Evolutionary conservation across 176 grass and related monocot genomes (phyloP), one percentile per base, ranked within the genome.

Genomic region (Neostapfia colusana): DNA sequence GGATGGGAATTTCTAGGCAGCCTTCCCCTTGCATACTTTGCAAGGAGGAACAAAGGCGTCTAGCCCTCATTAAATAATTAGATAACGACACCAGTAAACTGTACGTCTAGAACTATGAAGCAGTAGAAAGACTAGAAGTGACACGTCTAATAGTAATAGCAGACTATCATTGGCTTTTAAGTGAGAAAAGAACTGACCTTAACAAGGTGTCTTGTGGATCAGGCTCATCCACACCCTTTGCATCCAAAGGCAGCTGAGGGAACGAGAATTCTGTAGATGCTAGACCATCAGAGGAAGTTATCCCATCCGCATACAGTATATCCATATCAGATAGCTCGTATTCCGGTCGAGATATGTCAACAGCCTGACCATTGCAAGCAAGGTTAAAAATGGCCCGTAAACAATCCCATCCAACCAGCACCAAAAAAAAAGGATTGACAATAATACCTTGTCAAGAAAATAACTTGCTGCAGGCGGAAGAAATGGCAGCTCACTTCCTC

Each of bases 381-480:
- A 45, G 23, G 8, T 76, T 50, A 65, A 77, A 80, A 18, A 20
- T 20, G 57, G 12, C 63, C 72, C 17, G 64, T 54, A 51, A 63
- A 50, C 44, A 74, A 56, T 41, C 35, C 9, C 24, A 38, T 46
- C 12, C 16, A 77, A 77, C 11, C 17, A n/a, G 1, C 51, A 54
- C n/a, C n/a, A 69, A 45, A 49, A 18, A 54, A 15, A 85, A 58
- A 34, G 21, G 57, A 54, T 44, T 38, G 27, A 26, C 40, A 75
- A 73, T 82, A 72, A 76, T 92, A 98, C 95, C 95, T 60, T 86
- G 50, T 95, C 87, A 81, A 98, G 87, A 75, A 98, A 98, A 83
- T 95, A 98, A 86, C 80, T 90, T 77, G 82, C 91, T 75, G 72
- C 73, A 49, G 59, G 73, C 21, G 91, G 91, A 60, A 98, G 87